Base-by-base conservation (phyloP, 305 asterid species). In the Solanum chacoense region DNA sequence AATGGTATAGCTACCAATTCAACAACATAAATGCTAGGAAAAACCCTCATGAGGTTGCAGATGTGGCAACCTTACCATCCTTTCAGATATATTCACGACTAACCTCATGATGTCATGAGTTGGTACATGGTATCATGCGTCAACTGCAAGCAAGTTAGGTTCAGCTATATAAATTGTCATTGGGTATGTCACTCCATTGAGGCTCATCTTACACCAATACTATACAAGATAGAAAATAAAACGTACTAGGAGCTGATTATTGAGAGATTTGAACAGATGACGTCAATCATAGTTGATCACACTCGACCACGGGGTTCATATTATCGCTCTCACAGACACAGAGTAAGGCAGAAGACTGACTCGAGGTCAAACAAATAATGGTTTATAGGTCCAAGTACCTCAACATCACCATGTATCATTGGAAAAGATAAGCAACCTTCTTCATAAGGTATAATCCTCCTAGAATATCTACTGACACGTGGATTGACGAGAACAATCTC, bases 381-480 rank as follows among this genome's bases (percentile, higher is more conserved):
- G 87, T 50, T 50, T 50, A 83, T 55, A 83, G 73, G 73, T 31
- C 29, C 40, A 83, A 40, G 76, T 91, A 97, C 99, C 97, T 90
- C 78, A 85, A 96, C 99, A 91, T 95, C 96, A 29, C 93, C 98
- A 90, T 93, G 37, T 73, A 95, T 95, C 89, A 92, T 93, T 11
- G 98, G 98, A 91, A 97, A 97, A 24, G 99, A 97, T 89, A 97
- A 92, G 90, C 99, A 96, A 37, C 99, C 99, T 93, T 97, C 99
- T 8, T 95, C 87, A 76, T 86, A 96, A 26, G 92, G 94, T 87
- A 92, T 94, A 12, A 93, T 59, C 95, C 94, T 95, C 89, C 90
- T 93, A 1, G 98, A 96, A 92, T 89, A 96, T 90, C 94, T 90
- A 79, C 20, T 89, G 73, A 96, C 93, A 65, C 89, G 95, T 32